phyloP scores from a whole-genome alignment of 257 asterid species.

The Striga asiatica region DNA sequence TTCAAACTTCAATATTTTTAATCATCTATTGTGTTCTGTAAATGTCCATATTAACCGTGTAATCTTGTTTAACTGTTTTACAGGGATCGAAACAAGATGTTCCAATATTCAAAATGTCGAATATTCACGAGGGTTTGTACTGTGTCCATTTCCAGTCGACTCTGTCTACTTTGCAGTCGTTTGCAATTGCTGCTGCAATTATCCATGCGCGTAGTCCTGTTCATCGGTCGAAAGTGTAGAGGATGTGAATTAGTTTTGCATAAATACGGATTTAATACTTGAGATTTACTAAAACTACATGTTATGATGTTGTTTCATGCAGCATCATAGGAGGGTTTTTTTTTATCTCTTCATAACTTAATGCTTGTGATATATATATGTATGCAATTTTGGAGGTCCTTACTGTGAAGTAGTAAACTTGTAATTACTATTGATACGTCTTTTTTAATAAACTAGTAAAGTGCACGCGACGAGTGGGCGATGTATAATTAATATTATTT shows the following conservation, averaged over 20 bases:
- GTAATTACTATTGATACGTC: too few relatives aligned
- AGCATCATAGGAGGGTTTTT: too few relatives aligned
- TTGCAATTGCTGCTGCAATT: constrained; percentile 71
- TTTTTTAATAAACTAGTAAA: too few relatives aligned
- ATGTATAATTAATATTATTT: too few relatives aligned
- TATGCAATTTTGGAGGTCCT: too few relatives aligned
- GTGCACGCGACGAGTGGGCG: too few relatives aligned
- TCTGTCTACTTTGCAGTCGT: constrained; percentile 66
- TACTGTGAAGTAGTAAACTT: neutral
- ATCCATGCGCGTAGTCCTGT: constrained; percentile 50
- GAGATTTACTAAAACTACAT: neutral
- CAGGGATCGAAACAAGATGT: constrained; percentile 65
- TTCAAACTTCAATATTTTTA: too few relatives aligned
- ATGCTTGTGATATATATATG: too few relatives aligned
- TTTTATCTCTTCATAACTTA: too few relatives aligned
- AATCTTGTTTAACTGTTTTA: too few relatives aligned
- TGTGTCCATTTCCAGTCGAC: constrained; percentile 61
- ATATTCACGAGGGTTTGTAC: constrained; percentile 58
- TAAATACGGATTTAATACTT: neutral
- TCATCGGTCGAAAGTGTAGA: constrained; percentile 44
- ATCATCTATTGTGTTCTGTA: neutral
- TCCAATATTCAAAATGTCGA: constrained; percentile 64
- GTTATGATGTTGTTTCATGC: neutral
- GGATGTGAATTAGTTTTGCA: constrained; percentile 13
- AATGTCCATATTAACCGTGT: neutral